These are phyloP conservation scores for Fusarium gaditjirri DNA, from an alignment of 2,329 filamentous ascomycete genomes.

Conservation along the genomic window DNA sequence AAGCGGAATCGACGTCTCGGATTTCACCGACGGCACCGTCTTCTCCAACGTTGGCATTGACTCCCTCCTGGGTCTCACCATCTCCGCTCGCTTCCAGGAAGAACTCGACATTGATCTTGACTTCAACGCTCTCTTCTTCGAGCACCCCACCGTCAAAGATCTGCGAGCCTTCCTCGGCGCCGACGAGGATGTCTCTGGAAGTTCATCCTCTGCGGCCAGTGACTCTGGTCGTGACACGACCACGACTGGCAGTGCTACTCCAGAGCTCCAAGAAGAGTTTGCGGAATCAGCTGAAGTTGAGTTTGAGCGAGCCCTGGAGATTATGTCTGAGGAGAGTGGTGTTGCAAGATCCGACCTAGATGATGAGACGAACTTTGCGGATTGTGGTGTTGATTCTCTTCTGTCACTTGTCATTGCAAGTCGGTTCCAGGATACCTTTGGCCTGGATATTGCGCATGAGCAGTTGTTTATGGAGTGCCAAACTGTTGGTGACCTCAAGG, in stretches of 20 bases:
- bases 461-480: conserved; percentile 32
- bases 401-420: conserved; percentile 68
- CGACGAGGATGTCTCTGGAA: conserved; percentile 12
- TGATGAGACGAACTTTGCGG: conserved; percentile 66
- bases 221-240: conserved; percentile 11
- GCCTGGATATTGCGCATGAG: conserved; percentile 17
- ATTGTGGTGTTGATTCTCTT: conserved; percentile 70
- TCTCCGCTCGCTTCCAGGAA: conserved; percentile 66
- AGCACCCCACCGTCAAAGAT: conserved; percentile 63
- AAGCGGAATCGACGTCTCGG: conserved; percentile 43
- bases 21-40: conserved; percentile 65
- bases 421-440: conserved; percentile 59
- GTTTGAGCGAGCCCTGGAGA: conserved; percentile 30
- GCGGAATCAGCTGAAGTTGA: conserved; percentile 2
- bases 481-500: conserved; percentile 14
- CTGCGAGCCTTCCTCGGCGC: conserved; percentile 55
- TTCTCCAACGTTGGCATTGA: conserved; percentile 70
- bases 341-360: conserved; percentile 64
- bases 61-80: conserved; percentile 69
- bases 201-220: conserved; percentile 16
- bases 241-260: conserved; percentile 8
- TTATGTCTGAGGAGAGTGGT: conserved; percentile 62
- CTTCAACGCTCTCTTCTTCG: conserved; percentile 62
- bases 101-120: conserved; percentile 66
- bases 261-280: conserved; percentile 13